phyloP scores from a whole-genome alignment of 495 filamentous ascomycete species.

The Annulohypoxylon maeteangense region DNA sequence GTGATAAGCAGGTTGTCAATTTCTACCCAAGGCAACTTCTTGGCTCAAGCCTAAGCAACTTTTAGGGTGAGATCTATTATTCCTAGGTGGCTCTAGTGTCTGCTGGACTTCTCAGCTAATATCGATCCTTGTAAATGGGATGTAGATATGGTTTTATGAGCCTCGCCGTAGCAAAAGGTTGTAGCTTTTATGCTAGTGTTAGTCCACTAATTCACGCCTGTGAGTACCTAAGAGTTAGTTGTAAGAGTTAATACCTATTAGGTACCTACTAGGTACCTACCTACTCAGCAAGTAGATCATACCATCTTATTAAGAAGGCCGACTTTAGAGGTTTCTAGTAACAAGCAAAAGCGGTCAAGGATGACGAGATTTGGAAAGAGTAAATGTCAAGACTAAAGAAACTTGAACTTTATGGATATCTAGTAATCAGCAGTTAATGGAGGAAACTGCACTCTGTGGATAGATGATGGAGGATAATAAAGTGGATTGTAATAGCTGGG shows the following conservation, averaged over 20 bases:
- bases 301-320: neutral
- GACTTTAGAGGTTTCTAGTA: neutral
- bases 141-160: neutral
- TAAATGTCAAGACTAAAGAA: too few relatives aligned
- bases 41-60: neutral
- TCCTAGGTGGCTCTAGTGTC: neutral
- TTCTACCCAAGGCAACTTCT: neutral
- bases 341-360: neutral
- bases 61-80: too few relatives aligned
- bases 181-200: neutral
- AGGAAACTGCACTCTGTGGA: too few relatives aligned
- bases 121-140: neutral
- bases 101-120: neutral
- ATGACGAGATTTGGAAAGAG: too few relatives aligned
- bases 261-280: too few relatives aligned
- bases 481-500: neutral
- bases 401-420: too few relatives aligned
- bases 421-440: too few relatives aligned
- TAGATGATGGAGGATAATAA: too few relatives aligned
- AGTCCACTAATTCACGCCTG: neutral
- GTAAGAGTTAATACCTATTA: neutral
- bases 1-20: neutral
- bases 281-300: neutral
- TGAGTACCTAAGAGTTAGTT: neutral
- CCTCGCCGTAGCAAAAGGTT: neutral